Conservation (phyloP, 2,329 filamentous ascomycete species). For the Penicillium nordicum region DNA sequence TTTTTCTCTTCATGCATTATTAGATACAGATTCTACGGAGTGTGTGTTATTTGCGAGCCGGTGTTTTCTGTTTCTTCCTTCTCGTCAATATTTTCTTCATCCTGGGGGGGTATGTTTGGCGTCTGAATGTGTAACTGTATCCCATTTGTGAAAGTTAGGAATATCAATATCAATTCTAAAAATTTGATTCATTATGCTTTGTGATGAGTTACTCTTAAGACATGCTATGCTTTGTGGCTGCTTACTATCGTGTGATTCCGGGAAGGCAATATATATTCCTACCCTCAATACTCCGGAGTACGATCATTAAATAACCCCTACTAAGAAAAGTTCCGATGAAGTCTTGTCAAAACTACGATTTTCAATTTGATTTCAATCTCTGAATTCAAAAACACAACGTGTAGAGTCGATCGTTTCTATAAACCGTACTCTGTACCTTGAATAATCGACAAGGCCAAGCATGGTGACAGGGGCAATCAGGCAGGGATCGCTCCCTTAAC, state of each 20-base stretch:
- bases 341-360: neutral
- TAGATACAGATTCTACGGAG: constrained; percentile 15
- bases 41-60: constrained; percentile 20
- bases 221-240: neutral
- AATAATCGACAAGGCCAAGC: constrained; percentile 18
- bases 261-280: neutral
- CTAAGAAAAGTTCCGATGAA: neutral
- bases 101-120: constrained; percentile 20
- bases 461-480: constrained; percentile 18
- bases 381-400: neutral
- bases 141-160: constrained; percentile 20
- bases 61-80: constrained; percentile 16
- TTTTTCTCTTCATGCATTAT: constrained; percentile 23
- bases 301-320: neutral
- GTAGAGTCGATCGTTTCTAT: constrained; percentile 19
- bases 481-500: constrained; percentile 23
- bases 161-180: constrained; percentile 1
- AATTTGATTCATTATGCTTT: neutral
- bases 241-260: neutral
- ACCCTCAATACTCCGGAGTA: no score
- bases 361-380: neutral
- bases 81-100: constrained; percentile 11
- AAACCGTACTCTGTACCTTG: neutral
- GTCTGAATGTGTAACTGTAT: constrained; percentile 20
- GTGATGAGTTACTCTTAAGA: neutral